Conservation (phyloP, 768 basidiomycete species). For the Neoboletus subvelutipes region DNA sequence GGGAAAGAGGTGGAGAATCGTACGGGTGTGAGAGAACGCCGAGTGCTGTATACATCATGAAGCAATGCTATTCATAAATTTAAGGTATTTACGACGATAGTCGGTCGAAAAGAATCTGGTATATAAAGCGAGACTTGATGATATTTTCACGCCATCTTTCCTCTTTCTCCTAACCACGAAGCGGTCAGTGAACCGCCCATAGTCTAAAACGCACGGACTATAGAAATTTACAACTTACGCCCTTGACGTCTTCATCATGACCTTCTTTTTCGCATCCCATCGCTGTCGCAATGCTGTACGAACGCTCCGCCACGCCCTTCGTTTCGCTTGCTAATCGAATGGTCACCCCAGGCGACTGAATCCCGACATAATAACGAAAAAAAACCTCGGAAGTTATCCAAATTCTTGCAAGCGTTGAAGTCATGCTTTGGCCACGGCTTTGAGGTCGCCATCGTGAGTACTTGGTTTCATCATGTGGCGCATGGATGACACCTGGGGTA, state of each 20-base stretch:
- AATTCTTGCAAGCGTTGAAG: slow-evolving; percentile 15
- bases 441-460: slow-evolving; percentile 16
- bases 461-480: not conserved
- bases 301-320: not conserved
- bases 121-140: slow-evolving; percentile 4
- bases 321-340: not conserved
- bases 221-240: not conserved
- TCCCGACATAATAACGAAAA: slow-evolving; percentile 5
- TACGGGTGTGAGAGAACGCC: slow-evolving; percentile 3
- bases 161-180: not conserved
- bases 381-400: slow-evolving; percentile 6
- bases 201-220: not conserved
- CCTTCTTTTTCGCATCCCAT: not conserved
- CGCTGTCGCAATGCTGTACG: slow-evolving; percentile 1
- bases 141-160: not conserved
- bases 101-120: not conserved
- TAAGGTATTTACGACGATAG: not conserved
- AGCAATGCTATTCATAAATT: slow-evolving; percentile 11
- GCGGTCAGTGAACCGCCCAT: not conserved
- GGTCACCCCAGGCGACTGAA: slow-evolving; percentile 5
- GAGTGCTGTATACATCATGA: not conserved
- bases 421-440: slow-evolving; percentile 22
- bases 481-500: not conserved
- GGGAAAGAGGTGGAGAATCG: slow-evolving; percentile 2
- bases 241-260: slow-evolving; percentile 10